phyloP scores from a whole-genome alignment of 495 filamentous ascomycete genomes.

The Xylaria intraflava region DNA sequence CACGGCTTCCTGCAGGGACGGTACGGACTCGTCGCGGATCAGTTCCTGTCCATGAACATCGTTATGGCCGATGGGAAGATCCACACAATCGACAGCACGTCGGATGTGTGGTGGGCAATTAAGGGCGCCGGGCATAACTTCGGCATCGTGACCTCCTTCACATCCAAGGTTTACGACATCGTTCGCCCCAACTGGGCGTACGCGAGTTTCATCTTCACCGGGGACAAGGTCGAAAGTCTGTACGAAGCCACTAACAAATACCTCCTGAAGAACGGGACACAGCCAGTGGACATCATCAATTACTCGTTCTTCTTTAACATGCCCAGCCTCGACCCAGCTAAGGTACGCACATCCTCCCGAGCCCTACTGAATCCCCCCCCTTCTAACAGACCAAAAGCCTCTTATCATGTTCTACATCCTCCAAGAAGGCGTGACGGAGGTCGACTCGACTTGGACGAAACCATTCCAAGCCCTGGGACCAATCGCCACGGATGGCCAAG shows the following conservation, averaged over 20 bases:
- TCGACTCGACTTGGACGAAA: constrained; percentile 32
- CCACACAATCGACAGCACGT: constrained; percentile 22
- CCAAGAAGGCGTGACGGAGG: constrained; percentile 35
- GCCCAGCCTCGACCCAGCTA: constrained; percentile 27
- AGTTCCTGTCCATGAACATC: constrained; percentile 40
- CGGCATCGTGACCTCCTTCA: constrained; percentile 40
- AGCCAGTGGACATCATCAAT: constrained; percentile 36
- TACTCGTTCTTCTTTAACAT: constrained; percentile 41
- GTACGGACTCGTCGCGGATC: constrained; percentile 46
- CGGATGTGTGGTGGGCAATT: constrained; percentile 46
- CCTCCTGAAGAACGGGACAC: constrained; percentile 32
- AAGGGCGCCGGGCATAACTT: constrained; percentile 50
- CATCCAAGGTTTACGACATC: constrained; percentile 36
- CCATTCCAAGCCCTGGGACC: constrained; percentile 39
- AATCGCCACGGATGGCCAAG: constrained; percentile 15
- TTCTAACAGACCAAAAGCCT: constrained; percentile 20
- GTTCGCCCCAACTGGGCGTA: constrained; percentile 33
- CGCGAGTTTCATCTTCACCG: constrained; percentile 34
- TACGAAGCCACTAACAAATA: constrained; percentile 36
- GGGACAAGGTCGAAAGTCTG: constrained; percentile 41
- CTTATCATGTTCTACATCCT: constrained; percentile 42
- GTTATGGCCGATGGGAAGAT: constrained; percentile 43
- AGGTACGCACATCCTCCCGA: constrained; percentile 4
- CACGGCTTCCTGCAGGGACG: constrained; percentile 46
- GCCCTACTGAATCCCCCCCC: not conserved